Percentiles rank a stretch among this genome's conserved stretches.
phyloP scores from a whole-genome alignment of 2,329 filamentous ascomycete genomes.

The Fusarium setosum region DNA sequence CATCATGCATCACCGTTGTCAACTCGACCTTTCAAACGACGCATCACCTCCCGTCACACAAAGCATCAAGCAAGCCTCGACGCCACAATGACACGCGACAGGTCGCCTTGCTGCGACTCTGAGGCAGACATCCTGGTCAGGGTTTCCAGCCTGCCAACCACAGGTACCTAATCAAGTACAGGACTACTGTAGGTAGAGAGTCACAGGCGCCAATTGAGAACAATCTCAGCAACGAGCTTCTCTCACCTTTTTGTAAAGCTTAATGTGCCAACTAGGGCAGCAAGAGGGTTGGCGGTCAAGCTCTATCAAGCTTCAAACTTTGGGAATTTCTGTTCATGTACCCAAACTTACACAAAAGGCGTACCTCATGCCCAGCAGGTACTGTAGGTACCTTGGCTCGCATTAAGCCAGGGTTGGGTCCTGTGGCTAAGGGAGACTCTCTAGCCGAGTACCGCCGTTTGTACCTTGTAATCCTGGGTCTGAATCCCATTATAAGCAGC shows the following conservation, averaged over 20 bases:
- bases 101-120: neutral
- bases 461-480: neutral
- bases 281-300: too few relatives aligned
- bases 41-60: conserved; percentile 13
- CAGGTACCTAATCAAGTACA: neutral
- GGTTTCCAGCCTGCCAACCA: neutral
- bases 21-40: conserved; percentile 9
- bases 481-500: neutral
- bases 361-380: too few relatives aligned
- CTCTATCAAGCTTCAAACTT: too few relatives aligned
- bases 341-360: too few relatives aligned
- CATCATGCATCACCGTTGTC: conserved; percentile 32
- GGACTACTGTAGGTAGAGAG: neutral
- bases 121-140: conserved; percentile 9
- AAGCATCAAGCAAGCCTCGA: neutral
- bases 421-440: neutral
- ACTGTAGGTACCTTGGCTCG: neutral
- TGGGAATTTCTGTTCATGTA: too few relatives aligned
- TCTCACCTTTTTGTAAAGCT: neutral
- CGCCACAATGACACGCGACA: conserved; percentile 19
- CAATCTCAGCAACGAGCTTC: neutral
- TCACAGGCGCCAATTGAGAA: neutral
- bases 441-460: neutral
- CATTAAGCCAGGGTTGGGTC: neutral
- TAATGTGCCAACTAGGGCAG: too few relatives aligned